Conservation (phyloP, 208 protist genomes). For the Leptomonas pyrrhocoris region DNA sequence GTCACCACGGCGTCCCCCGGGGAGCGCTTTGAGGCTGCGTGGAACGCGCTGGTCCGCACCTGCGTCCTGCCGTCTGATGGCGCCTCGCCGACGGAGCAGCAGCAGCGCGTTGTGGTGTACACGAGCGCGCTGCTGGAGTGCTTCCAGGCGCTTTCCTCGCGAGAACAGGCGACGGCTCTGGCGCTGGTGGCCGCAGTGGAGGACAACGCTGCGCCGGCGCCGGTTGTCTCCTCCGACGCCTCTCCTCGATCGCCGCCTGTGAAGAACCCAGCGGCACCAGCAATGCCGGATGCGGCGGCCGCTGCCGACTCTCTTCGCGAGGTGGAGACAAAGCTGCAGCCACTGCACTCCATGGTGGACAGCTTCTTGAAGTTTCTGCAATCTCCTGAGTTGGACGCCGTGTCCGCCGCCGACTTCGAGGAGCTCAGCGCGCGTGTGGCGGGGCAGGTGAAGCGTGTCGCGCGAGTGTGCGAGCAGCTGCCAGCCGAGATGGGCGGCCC, state of each 20-base stretch:
- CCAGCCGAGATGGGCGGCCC: conserved; percentile 36
- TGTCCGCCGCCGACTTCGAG: conserved; percentile 33
- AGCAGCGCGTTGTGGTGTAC: conserved; percentile 35
- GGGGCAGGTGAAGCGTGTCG: conserved; percentile 52
- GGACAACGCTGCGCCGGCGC: not conserved
- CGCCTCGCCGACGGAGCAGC: conserved; percentile 25
- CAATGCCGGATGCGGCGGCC: not conserved
- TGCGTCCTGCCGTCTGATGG: conserved; percentile 8
- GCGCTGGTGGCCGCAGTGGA: conserved; percentile 39
- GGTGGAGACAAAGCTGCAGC: conserved; percentile 24
- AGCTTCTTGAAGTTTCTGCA: conserved; percentile 57
- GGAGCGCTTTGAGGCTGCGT: conserved; percentile 29
- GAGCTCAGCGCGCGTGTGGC: conserved; percentile 39
- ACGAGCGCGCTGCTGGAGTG: conserved; percentile 47
- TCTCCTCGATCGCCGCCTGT: too few relatives aligned
- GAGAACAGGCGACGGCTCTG: conserved; percentile 48
- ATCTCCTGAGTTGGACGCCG: conserved; percentile 32
- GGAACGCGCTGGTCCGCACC: conserved; percentile 26
- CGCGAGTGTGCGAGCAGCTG: conserved; percentile 42
- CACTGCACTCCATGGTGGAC: conserved; percentile 70
- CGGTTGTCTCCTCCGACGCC: not conserved
- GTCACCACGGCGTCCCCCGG: conserved; percentile 1
- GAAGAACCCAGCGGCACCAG: too few relatives aligned
- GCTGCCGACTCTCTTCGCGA: not conserved
- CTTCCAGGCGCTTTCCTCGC: conserved; percentile 43